phyloP scores from a whole-genome alignment of 495 filamentous ascomycete species.

The Hypoxylon subgilvum region DNA sequence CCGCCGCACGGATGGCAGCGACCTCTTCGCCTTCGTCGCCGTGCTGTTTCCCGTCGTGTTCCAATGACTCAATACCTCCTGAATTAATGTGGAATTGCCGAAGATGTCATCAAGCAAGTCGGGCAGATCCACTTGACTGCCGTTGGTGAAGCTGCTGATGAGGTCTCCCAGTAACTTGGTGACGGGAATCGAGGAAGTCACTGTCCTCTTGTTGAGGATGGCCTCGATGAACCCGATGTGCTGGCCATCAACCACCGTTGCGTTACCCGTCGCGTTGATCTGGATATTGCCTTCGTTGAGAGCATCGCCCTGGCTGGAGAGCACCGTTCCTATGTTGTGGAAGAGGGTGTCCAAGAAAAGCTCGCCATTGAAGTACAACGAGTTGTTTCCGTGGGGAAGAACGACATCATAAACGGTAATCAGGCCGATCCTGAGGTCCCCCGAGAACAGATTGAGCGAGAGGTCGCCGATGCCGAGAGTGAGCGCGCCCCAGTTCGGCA shows the following conservation, averaged over 20 bases:
- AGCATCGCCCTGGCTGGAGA: slow-evolving; percentile 41
- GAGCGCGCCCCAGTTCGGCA: slow-evolving; percentile 56
- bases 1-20: slow-evolving; percentile 5
- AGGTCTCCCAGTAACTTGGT: slow-evolving; percentile 46
- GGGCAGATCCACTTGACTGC: slow-evolving; percentile 20
- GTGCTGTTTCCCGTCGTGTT: slow-evolving; percentile 14
- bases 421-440: slow-evolving; percentile 48
- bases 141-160: slow-evolving; percentile 39
- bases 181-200: slow-evolving; percentile 47
- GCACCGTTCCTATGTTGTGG: slow-evolving; percentile 47
- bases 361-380: slow-evolving; percentile 46
- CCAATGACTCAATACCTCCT: slow-evolving; percentile 37
- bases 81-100: slow-evolving; percentile 40
- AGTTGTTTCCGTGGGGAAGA: slow-evolving; percentile 55
- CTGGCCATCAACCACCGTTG: slow-evolving; percentile 50
- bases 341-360: slow-evolving; percentile 43
- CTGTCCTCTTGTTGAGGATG: slow-evolving; percentile 51
- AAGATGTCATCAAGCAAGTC: slow-evolving; percentile 36
- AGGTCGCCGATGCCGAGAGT: slow-evolving; percentile 57
- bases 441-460: slow-evolving; percentile 50
- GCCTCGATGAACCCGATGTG: slow-evolving; percentile 53
- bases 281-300: slow-evolving; percentile 48
- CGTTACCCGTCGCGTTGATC: slow-evolving; percentile 50
- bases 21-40: slow-evolving; percentile 11
- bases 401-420: slow-evolving; percentile 49